Evolutionary conservation across 2,329 filamentous ascomycete genomes (phyloP).

Genomic region (Pseudogymnoascus sp.): DNA sequence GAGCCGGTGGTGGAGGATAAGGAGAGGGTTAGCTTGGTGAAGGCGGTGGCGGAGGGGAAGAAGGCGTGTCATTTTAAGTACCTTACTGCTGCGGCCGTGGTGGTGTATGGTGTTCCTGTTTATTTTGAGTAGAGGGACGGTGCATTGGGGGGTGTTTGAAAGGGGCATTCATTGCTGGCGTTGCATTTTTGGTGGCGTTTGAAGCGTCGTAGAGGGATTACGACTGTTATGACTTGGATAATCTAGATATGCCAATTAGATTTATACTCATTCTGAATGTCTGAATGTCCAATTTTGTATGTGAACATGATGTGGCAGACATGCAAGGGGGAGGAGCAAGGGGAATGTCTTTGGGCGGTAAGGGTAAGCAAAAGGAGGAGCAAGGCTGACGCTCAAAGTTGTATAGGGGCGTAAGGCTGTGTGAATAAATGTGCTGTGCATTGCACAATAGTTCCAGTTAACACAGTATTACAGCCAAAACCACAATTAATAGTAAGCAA

Average conservation of each 20-base stretch:
- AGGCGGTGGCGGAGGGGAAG: constrained; percentile 69
- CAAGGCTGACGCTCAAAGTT: neutral
- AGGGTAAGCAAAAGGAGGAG: neutral
- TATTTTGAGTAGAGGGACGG: constrained; percentile 47
- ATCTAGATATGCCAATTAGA: neutral
- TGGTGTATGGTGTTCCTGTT: constrained; percentile 91
- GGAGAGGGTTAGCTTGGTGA: constrained; percentile 54
- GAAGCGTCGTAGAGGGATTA: neutral
- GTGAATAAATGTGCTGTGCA: neutral
- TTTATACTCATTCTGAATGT: neutral
- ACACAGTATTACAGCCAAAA: too few species aligned
- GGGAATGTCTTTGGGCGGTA: neutral
- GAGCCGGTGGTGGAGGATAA: constrained; percentile 23
- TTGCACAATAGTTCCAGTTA: neutral
- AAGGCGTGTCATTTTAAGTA: constrained; percentile 80
- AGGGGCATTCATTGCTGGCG: neutral
- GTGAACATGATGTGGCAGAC: neutral
- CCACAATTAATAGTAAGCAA: neutral
- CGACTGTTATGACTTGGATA: constrained; percentile 2
- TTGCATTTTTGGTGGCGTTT: neutral
- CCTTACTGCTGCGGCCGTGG: constrained; percentile 86
- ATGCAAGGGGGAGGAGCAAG: neutral
- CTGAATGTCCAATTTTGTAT: too few species aligned
- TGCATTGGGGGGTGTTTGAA: constrained; percentile 1
- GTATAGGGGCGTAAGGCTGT: neutral